Conservation (phyloP, 2,329 filamentous ascomycete species). For the Calycina herbarum region DNA sequence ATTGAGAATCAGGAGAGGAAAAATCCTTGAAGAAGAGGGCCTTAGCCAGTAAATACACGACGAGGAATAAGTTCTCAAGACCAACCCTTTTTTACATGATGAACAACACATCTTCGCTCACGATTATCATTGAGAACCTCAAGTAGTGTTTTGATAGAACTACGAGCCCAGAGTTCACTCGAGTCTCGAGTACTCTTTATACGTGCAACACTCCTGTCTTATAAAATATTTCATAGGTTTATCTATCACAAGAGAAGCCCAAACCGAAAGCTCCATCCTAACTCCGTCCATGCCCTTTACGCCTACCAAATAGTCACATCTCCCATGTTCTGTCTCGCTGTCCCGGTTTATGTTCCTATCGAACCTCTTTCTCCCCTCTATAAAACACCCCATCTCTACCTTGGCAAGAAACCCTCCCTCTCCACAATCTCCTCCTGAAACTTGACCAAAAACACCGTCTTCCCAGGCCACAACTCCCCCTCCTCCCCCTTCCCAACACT, state of each 20-base stretch:
- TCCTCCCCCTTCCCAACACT: constrained; percentile 61
- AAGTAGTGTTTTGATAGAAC: no score
- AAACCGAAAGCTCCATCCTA: constrained; percentile 17
- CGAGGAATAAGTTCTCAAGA: no score
- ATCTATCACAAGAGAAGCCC: constrained; percentile 10
- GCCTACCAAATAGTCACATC: constrained; percentile 16
- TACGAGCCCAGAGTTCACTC: no score
- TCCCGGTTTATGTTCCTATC: constrained; percentile 1
- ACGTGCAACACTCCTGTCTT: neutral
- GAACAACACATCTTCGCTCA: no score
- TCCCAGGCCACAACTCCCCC: constrained; percentile 88
- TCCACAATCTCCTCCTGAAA: constrained; percentile 91
- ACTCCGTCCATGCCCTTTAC: constrained; percentile 31
- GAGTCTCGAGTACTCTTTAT: neutral
- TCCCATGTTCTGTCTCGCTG: neutral
- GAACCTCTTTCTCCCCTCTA: constrained; percentile 30
- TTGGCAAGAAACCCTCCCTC: constrained; percentile 78
- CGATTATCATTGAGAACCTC: no score
- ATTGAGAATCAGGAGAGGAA: no score
- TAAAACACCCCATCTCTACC: constrained; percentile 35
- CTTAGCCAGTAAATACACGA: no score
- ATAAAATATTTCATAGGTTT: constrained; percentile 1
- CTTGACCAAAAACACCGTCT: constrained; percentile 93
- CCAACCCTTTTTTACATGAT: no score
- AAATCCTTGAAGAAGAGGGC: no score